These are phyloP conservation scores for Mycena floridula DNA, from an alignment of 768 basidiomycete species.

Conservation along the genomic window DNA sequence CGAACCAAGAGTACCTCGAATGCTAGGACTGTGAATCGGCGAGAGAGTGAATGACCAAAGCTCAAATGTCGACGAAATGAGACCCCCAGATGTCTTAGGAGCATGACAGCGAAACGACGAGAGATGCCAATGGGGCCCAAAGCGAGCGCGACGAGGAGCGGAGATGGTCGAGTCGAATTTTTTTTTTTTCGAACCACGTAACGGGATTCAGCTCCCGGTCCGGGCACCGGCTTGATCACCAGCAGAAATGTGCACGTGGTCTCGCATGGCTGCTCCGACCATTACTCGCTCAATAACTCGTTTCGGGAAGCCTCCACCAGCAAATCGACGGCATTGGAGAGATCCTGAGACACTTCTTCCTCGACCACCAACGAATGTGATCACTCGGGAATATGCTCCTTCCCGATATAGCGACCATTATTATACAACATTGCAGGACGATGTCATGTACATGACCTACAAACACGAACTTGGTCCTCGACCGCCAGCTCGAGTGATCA, in stretches of 20 bases:
- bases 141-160: too few species aligned
- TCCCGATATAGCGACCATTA: constrained; percentile 84
- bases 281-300: constrained; percentile 31
- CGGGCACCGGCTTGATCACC: too few species aligned
- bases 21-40: constrained; percentile 58
- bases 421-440: constrained; percentile 70
- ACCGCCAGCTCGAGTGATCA: constrained; percentile 49
- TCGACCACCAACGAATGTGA: constrained; percentile 59
- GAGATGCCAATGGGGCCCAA: too few species aligned
- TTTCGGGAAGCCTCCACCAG: constrained; percentile 48
- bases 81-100: too few species aligned
- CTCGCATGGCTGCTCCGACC: too few species aligned
- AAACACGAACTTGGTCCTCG: constrained; percentile 59
- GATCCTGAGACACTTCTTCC: constrained; percentile 56
- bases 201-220: too few species aligned
- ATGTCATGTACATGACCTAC: constrained; percentile 95
- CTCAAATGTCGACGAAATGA: too few species aligned
- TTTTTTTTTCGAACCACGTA: too few species aligned
- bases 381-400: constrained; percentile 64
- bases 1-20: too few species aligned
- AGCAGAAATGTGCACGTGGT: too few species aligned
- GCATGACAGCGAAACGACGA: too few species aligned
- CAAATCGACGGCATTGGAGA: constrained; percentile 35
- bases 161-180: too few species aligned
- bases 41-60: neutral